Evolutionary conservation across 768 basidiomycete genomes (phyloP).

Genomic region (Pleurotus tuber-regium): DNA sequence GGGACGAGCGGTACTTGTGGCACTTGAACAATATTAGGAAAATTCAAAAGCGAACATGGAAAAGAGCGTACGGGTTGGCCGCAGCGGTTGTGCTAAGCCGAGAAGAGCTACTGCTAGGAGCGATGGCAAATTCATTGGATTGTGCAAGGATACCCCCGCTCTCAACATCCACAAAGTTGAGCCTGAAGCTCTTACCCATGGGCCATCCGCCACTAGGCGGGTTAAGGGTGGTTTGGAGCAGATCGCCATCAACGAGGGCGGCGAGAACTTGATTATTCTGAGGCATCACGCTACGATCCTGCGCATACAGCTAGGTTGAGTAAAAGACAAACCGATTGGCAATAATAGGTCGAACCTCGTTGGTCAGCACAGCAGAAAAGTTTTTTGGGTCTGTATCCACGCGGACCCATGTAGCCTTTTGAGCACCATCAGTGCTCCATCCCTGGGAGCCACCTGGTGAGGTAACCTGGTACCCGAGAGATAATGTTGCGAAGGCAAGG

Average conservation of each 20-base stretch:
- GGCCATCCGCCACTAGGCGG: constrained; percentile 69
- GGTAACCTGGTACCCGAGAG: constrained; percentile 62
- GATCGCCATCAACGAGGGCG: constrained; percentile 50
- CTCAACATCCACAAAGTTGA: constrained; percentile 60
- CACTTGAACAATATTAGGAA: background rate
- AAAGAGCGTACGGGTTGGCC: constrained; percentile 20
- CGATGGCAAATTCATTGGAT: constrained; percentile 57
- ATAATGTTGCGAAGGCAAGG: constrained; percentile 50
- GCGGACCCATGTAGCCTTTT: constrained; percentile 56
- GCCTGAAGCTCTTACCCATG: constrained; percentile 55
- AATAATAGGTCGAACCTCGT: constrained; percentile 61
- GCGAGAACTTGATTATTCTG: constrained; percentile 48
- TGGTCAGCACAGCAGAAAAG: constrained; percentile 69
- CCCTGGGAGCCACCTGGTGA: constrained; percentile 41
- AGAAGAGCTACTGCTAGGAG: constrained; percentile 18
- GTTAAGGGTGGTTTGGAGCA: constrained; percentile 36
- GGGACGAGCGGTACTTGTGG: background rate
- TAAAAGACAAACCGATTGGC: too few relatives aligned
- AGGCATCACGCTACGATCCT: constrained; percentile 23
- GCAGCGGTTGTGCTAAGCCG: background rate
- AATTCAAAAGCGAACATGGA: background rate
- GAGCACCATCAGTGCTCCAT: constrained; percentile 59
- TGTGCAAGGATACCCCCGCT: constrained; percentile 65
- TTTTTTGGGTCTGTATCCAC: constrained; percentile 65
- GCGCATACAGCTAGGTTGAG: too few relatives aligned